phyloP scores from a whole-genome alignment of 768 basidiomycete genomes.

The Saitozyma podzolica region DNA sequence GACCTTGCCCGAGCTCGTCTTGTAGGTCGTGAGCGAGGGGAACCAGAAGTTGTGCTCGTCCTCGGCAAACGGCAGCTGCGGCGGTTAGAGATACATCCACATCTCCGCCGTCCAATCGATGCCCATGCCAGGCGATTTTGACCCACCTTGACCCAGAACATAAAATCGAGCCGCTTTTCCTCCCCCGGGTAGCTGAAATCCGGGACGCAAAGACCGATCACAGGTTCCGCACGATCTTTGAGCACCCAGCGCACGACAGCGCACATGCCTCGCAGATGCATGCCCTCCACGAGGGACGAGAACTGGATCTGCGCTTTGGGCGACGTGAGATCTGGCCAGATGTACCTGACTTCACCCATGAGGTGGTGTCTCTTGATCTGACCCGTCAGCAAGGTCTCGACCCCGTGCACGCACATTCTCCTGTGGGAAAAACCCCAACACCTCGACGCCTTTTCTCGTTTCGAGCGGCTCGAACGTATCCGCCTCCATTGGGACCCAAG shows the following conservation, averaged over 20 bases:
- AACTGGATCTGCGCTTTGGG: slow-evolving; percentile 77
- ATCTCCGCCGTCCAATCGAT: no score
- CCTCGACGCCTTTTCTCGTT: slow-evolving; percentile 82
- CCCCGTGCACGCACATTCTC: slow-evolving; percentile 60
- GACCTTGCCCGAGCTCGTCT: slow-evolving; percentile 71
- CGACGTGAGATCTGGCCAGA: slow-evolving; percentile 72
- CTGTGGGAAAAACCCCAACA: slow-evolving; percentile 75
- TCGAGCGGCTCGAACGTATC: slow-evolving; percentile 73
- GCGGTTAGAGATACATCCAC: slow-evolving; percentile 4
- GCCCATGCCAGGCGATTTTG: neutral
- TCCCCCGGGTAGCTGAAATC: slow-evolving; percentile 58
- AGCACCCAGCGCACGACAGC: slow-evolving; percentile 83
- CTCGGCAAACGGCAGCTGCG: slow-evolving; percentile 90
- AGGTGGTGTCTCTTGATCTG: slow-evolving; percentile 79
- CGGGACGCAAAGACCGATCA: slow-evolving; percentile 77
- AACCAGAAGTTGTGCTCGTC: slow-evolving; percentile 87
- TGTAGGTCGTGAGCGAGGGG: slow-evolving; percentile 70
- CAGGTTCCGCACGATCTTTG: slow-evolving; percentile 72
- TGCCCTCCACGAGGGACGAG: slow-evolving; percentile 81
- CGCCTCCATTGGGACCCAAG: slow-evolving; percentile 81
- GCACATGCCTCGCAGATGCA: slow-evolving; percentile 65
- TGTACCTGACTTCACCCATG: slow-evolving; percentile 81
- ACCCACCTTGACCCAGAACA: slow-evolving; percentile 78
- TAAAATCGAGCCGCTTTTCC: slow-evolving; percentile 62
- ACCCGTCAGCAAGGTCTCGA: neutral